These are phyloP conservation scores for Pisolithus sp. DNA, from an alignment of 768 basidiomycete genomes.

Conservation along the genomic window DNA sequence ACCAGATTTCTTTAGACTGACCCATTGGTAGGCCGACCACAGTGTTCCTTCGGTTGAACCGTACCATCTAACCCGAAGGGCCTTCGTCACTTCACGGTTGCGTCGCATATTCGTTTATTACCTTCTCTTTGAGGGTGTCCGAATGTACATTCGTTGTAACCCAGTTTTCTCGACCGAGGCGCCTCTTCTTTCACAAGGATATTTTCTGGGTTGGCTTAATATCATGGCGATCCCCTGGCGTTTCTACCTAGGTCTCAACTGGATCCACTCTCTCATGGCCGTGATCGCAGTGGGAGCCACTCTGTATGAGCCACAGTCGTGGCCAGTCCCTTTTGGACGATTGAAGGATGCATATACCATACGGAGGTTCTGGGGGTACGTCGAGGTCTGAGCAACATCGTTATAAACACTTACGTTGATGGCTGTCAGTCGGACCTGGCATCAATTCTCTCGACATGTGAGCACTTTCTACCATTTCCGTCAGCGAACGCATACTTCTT, in stretches of 20 bases:
- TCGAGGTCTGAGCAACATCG: not conserved
- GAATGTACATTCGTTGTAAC: constrained; percentile 1
- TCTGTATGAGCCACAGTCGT: not conserved
- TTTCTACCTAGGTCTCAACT: not conserved
- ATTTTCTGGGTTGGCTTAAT: not conserved
- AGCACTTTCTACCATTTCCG: not conserved
- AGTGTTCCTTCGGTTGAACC: not conserved
- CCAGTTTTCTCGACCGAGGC: not conserved
- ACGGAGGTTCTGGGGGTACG: not conserved
- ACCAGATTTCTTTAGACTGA: not conserved
- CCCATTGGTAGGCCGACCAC: not conserved
- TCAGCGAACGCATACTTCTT: not conserved
- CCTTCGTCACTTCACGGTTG: not conserved
- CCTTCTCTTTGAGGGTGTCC: not conserved
- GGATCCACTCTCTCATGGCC: not conserved
- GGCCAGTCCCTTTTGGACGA: not conserved
- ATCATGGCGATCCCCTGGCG: not conserved
- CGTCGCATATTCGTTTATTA: not conserved
- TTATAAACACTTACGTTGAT: not conserved
- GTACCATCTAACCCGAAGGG: not conserved
- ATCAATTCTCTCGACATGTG: not conserved
- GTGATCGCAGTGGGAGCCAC: not conserved
- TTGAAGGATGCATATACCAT: not conserved
- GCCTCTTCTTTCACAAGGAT: not conserved
- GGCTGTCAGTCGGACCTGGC: not conserved